Base-by-base conservation (phyloP, 257 asterid genomes). In the Paraleonurus japonicus region DNA sequence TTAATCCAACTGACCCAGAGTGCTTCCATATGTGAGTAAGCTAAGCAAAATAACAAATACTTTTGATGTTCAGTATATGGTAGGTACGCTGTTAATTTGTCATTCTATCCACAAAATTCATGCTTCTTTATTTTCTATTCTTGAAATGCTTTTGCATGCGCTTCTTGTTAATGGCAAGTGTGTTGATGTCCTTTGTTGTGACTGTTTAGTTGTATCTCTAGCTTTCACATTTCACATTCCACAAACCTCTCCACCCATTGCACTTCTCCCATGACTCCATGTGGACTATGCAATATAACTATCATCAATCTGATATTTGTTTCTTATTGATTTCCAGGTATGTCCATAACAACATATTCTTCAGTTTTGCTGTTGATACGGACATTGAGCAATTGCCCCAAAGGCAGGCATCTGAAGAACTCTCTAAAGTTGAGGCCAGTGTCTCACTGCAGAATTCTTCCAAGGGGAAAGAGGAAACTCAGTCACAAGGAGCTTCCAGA, bases 1-100 rank as follows among this genome's bases (percentile, higher is more conserved):
- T 92, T 76, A 92, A 92, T 87, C 98, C 98, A 75, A 88, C 98
- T 20, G 98, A 92, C 82, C 98, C 98, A 61, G 97, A 88, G 79
- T 90, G 96, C 86, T 90, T 88, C 81, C 98, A 90, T 77, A 92
- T 92, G 98, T 92, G 79, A 84, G 96, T 84, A 62, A 57, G 8
- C 26, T 13, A 5, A n/a, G 37, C 22, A 64, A 65, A 45, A 55
- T 28, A 58, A 7, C 26, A 4, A 50, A 16, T 37, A 61, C 5
- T 51, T 67, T 17, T 19, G 22, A 70, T 55, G 55, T 39, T 15
- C 16, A 20, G 5, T 45, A 7, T 53, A n/a, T 20, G 37, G 48
- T 39, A 19, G 43, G 9, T 55, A 7, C 17, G 19, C 43, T 59
- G 51, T 55, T 3, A 7, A 22, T 6, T 27, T 41, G 19, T 41